Percentiles rank a stretch among this genome's conserved stretches.
Evolutionary conservation across 345 rosid species (phyloP).

Genomic region (Carallia pectinifolia): DNA sequence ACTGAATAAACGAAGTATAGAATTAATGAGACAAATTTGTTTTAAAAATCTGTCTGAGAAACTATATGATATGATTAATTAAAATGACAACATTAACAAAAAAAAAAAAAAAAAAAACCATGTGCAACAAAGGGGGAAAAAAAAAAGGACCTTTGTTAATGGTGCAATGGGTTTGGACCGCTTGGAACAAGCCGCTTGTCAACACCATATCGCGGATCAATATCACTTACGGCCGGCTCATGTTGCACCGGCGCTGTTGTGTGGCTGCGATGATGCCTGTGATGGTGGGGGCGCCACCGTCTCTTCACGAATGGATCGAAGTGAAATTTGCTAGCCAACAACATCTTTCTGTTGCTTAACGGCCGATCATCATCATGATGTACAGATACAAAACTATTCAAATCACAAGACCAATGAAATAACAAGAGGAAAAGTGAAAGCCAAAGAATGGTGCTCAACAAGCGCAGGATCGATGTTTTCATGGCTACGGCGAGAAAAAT

Average conservation of each 20-base stretch:
- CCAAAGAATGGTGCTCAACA: slow-evolving; percentile 12
- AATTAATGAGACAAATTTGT: background rate
- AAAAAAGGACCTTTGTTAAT: slow-evolving; percentile 34
- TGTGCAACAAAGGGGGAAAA: background rate
- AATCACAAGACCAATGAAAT: slow-evolving; percentile 22
- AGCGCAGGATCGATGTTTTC: background rate
- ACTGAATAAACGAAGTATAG: too few species aligned
- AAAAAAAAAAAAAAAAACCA: slow-evolving; percentile 4
- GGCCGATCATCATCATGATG: background rate
- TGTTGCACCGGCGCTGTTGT: slow-evolving; percentile 2
- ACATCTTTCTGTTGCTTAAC: slow-evolving; percentile 36
- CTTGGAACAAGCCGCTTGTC: slow-evolving; percentile 70
- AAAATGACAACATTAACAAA: slow-evolving; percentile 20
- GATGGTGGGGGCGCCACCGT: slow-evolving; percentile 5
- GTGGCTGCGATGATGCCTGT: slow-evolving; percentile 17
- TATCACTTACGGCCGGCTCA: slow-evolving; percentile 28
- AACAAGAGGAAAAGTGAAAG: slow-evolving; percentile 31
- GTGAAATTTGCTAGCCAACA: slow-evolving; percentile 47
- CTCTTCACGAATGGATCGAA: slow-evolving; percentile 47
- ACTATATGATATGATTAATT: slow-evolving; percentile 16
- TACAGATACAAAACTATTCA: background rate
- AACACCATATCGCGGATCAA: slow-evolving; percentile 53
- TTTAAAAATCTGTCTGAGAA: background rate
- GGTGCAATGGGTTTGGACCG: slow-evolving; percentile 87
- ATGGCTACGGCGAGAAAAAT: background rate